phyloP scores from a whole-genome alignment of 257 asterid genomes.

The Solanum sitiens region DNA sequence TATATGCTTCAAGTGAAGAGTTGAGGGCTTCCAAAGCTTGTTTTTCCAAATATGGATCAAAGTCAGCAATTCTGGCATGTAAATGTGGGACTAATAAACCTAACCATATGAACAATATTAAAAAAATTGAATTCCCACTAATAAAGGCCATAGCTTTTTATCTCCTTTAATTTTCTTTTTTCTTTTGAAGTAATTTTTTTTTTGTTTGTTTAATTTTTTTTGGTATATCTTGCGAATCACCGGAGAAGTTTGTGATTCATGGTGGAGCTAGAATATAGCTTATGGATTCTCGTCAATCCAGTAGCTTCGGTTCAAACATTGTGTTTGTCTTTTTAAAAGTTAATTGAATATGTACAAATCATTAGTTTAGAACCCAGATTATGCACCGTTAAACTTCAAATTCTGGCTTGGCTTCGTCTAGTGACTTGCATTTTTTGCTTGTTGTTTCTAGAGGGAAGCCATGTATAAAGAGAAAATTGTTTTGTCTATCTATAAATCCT shows the following conservation, averaged over 20 bases:
- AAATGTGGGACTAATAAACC: conserved; percentile 9
- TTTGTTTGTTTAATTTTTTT: not conserved
- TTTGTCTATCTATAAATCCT: not conserved
- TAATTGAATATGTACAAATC: not conserved
- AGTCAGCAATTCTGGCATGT: conserved; percentile 19
- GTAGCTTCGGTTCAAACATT: not conserved
- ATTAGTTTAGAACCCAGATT: not conserved
- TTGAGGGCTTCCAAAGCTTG: conserved; percentile 18
- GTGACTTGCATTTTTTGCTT: not conserved
- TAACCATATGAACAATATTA: not conserved
- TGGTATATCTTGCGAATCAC: not conserved
- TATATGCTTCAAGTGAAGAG: conserved; percentile 22
- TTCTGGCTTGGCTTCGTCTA: not conserved
- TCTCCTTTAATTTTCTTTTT: not conserved
- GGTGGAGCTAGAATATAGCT: not conserved
- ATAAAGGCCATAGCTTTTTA: not conserved
- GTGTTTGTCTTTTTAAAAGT: not conserved
- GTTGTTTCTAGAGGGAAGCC: not conserved
- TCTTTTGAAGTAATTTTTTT: not conserved
- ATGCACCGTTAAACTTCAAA: not conserved
- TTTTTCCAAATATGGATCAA: conserved; percentile 25
- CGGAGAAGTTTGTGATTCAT: not conserved
- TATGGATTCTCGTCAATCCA: not conserved
- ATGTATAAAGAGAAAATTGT: not conserved
- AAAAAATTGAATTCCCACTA: not conserved